Base-by-base conservation (phyloP, 352 stramenopile species). In the Globisporangium perplexum region DNA sequence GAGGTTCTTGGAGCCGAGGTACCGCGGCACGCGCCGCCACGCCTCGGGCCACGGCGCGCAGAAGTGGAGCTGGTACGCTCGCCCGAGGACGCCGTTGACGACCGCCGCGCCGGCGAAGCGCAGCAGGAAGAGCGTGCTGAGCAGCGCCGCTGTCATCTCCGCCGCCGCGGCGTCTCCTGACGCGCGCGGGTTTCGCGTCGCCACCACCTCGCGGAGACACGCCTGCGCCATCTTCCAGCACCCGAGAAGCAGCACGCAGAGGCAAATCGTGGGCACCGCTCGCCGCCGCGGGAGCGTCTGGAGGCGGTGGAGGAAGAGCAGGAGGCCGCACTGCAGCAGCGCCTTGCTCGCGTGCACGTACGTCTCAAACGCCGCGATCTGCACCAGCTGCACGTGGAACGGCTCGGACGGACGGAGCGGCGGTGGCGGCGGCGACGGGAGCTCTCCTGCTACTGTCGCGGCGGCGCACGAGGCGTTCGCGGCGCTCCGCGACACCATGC, bases 1-100 rank as follows among this genome's bases (percentile, higher is more conserved):
- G 42, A 87, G 71, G 36, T 83, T 63, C 59, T 86, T 86, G 42
- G 75, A 87, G 39, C 78, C 76, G 18, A 89, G 39, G 38, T 83
- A 89, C 23, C 48, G 56, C 20, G 78, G 78, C 18, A 89, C 44
- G 4, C 68, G 68, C 4, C 66, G 70, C 78, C 78, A 87, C 26
- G 61, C 61, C 24, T 53, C 47, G 0, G 77, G 74, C 65, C 62
- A 82, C 14, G 65, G 62, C 1, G 65, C 69, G 47, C 68, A 72
- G 45, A 87, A 77, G 41, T 81, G 72, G 7, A 62, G 30, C 44
- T 87, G 78, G 26, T 86, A 87, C 17, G 65, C 72, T 7, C 68
- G 65, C 10, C 63, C 74, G 20, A 87, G 35, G 18, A 74, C 54
- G 4, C 52, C 47, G 47, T 74, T 85, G 41, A 73, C 50, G 33